Conservation (phyloP, 129 eudicot species). For the Centrapalus pauciflorus region DNA sequence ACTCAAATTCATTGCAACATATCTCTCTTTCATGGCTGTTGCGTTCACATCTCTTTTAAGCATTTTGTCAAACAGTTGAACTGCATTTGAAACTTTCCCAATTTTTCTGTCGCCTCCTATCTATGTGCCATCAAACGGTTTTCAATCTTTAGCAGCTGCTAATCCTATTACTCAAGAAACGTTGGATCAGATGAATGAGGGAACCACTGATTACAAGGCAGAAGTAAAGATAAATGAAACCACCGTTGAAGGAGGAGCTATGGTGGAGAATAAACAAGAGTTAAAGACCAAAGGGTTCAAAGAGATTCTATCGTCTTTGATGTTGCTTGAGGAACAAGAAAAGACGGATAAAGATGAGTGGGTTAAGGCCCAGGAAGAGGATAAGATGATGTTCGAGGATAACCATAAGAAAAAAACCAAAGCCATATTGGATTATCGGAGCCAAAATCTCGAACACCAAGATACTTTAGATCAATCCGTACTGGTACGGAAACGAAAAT, state of each 20-base stretch:
- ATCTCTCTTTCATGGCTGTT: too few relatives aligned
- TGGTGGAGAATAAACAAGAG: too few relatives aligned
- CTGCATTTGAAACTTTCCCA: conserved; percentile 1
- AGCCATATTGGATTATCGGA: too few relatives aligned
- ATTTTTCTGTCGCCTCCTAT: neutral
- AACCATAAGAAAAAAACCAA: conserved; percentile 44
- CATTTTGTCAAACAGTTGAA: conserved; percentile 39
- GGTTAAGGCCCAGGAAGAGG: conserved; percentile 25
- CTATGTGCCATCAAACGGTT: neutral
- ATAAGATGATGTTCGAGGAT: conserved; percentile 28
- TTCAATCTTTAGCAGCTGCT: neutral
- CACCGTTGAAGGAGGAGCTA: neutral
- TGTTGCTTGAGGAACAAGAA: conserved; percentile 64
- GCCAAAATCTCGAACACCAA: too few relatives aligned
- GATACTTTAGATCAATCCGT: conserved; percentile 28
- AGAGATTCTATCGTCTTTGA: conserved; percentile 49
- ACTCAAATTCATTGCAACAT: too few relatives aligned
- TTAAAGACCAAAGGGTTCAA: conserved; percentile 39
- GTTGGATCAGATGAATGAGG: conserved; percentile 39
- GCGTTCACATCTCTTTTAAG: conserved; percentile 32
- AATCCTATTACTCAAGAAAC: neutral
- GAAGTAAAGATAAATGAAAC: conserved; percentile 8
- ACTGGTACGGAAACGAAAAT: conserved; percentile 36
- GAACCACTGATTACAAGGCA: conserved; percentile 18
- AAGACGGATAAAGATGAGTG: conserved; percentile 31